Base-by-base conservation (phyloP, 768 basidiomycete genomes). In the Termitomyces sp. region DNA sequence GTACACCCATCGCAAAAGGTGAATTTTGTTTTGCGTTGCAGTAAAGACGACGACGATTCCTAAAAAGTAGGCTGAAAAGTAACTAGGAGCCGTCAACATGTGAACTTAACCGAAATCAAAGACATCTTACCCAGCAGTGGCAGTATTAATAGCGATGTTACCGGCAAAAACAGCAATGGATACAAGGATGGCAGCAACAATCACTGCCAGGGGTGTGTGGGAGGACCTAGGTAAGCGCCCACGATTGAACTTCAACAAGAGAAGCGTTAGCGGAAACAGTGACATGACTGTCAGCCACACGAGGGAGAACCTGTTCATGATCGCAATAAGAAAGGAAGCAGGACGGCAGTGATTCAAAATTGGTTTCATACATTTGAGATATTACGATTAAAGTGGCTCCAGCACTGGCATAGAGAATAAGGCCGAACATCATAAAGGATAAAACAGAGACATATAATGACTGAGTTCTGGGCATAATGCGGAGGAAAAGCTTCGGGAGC, bases 231-330 rank as follows among this genome's bases (percentile, higher is more conserved):
- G 76, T 3, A 90, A 68, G 33, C 84, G 79, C 18, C 82, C 81
- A 18, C 87, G 79, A 58, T 86, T 86, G 70, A 86, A 87, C 58
- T 82, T 83, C 28, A 90, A 71, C 5, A 88, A 60, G 5, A 88
- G 65, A 3, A 84, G 71, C 3, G 85, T 80, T 16, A 85, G 43
- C 0, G 87, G 85, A 63, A 87, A 90, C 22, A 88, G 67, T 1
- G 74, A 65, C 84, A 88, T 87, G 33, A 86, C 80, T 2, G 78
- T 72, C 22, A 88, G 73, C 85, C 86, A 89, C 14, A 79, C 81
- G 5, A 88, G 75, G 4, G 85, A 82, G 72, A 88, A 88, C 79
- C 82, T 84, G 52, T 1, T 26, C 36, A 43, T 13, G 24, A 16
- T 54, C 61, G 18, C 7, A 46, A 28, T 28, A 26, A 44, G 40